Evolutionary conservation across 805 yeast species (phyloP), one percentile per base, ranked within the genome.

Genomic region (Candida easanensis): DNA sequence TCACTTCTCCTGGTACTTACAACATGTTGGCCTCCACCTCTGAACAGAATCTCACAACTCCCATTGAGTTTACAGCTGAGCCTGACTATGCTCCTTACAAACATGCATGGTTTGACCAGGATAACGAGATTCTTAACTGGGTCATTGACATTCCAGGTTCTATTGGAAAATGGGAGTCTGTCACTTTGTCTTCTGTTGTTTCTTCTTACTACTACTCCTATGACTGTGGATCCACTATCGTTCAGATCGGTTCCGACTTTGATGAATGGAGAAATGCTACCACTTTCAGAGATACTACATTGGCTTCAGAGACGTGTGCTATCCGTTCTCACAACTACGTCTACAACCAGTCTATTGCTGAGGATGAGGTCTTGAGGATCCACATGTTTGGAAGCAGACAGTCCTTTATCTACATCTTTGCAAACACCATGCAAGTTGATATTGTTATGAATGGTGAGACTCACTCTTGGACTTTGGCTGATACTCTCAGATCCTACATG

Each of bases 121-220:
- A 18, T 15, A 13, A 15, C 10, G 13, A 9, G 3, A n/a, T 21
- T 9, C 11, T 25, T 15, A 15, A 35, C 31, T 36, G 39, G 39
- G 26, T 28, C 10, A 28, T 36, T 18, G 39, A 36, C 13, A 18
- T 36, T 19, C 39, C 39, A 13, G 39, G 39, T 4, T 13, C 33
- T 13, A 4, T 36, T 25, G 39, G 39, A 4, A 11, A 33, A 5
- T 36, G 39, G 39, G 31, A 23, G n/a, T 25, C 31, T 35, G 38
- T 35, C 21, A 25, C 31, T 10, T 11, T 35, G 13, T 25, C 38
- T 5, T 25, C 38, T 5, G 11, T 16, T 5, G 25, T 25, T 5
- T 15, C 15, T 13, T 35, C 38, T 4, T 25, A 4, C 15, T 26
- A 35, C 31, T 35, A 35, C 31, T 23, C 30, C 22, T 30, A 32